Evolutionary conservation across 352 stramenopile species (phyloP), one percentile per base, ranked within the genome.

Genomic region (Albugo candida): DNA sequence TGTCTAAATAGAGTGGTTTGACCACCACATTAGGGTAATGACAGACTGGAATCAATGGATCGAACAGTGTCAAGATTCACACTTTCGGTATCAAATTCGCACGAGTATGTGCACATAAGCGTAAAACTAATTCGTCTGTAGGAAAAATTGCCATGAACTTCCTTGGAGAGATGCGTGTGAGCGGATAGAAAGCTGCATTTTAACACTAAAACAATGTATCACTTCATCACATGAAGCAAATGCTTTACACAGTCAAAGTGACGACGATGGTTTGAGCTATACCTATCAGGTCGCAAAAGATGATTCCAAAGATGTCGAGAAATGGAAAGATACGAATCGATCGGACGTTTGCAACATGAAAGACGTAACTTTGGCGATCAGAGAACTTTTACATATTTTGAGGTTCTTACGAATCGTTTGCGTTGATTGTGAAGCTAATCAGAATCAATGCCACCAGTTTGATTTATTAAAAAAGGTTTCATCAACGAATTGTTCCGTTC

Each of bases 381-480:
- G 58, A 31, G 24, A 31, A 31, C 24, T 31, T 31, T 31, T 31
- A 31, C 3, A 8, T 11, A 64, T 59, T 12, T 75, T 85, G 35
- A 71, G 76, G 0, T 80, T 86, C 27, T 53, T 86, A 13, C 76
- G 76, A 43, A 86, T 83, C 44, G 71, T 74, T 1, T 89, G 71
- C 45, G 76, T 54, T 0, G 52, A 56, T 17, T 65, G 56, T 40
- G 48, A 34, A 0, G 36, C 49, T 20, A 89, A 83, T 43, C 76
- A 89, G 43, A 54, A 62, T 14, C 58, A 56, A 1, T 76, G 73
- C 36, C 42, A 52, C 16, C 48, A 61, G 12, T 48, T 53, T 6
- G 47, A 51, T 17, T 43, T 64, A 17, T 35, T 76, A 11, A 36
- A 6, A 2, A 48, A 18, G 48, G 14, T 44, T 53, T 54, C 64